Conservation (phyloP, 352 stramenopile genomes). For the Globisporangium acanthophoron region DNA sequence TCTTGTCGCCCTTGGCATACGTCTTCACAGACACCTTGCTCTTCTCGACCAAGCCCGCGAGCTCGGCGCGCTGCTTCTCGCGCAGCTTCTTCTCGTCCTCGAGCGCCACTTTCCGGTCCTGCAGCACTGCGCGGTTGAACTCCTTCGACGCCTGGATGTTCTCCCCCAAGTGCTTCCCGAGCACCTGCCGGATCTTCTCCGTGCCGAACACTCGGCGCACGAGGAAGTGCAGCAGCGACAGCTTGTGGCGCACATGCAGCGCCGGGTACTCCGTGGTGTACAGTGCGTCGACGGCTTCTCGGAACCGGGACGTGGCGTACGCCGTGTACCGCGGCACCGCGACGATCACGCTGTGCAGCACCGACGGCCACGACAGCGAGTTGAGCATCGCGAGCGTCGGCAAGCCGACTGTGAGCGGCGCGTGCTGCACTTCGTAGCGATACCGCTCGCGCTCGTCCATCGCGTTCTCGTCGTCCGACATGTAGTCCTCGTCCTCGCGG, state of each 20-base stretch:
- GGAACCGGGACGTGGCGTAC: constrained; percentile 30
- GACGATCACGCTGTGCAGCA: constrained; percentile 60
- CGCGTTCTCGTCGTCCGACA: constrained; percentile 75
- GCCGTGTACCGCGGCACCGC: constrained; percentile 67
- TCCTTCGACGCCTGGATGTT: constrained; percentile 60
- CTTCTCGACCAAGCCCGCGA: constrained; percentile 39
- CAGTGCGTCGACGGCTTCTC: constrained; percentile 40
- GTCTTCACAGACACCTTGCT: constrained; percentile 55
- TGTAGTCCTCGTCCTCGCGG: constrained; percentile 81
- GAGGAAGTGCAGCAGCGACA: constrained; percentile 67
- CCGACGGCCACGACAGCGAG: constrained; percentile 69
- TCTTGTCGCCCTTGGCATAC: constrained; percentile 58
- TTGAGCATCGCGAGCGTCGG: constrained; percentile 80
- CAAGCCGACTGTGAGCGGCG: constrained; percentile 70
- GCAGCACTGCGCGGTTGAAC: constrained; percentile 59
- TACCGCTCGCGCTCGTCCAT: constrained; percentile 81
- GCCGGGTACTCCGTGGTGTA: constrained; percentile 46
- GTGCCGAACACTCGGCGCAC: constrained; percentile 51
- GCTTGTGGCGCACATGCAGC: constrained; percentile 56
- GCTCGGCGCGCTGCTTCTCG: constrained; percentile 66
- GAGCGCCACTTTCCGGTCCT: constrained; percentile 54
- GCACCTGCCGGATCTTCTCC: constrained; percentile 54
- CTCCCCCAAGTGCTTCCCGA: constrained; percentile 56
- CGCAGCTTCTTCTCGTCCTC: constrained; percentile 81
- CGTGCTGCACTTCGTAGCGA: constrained; percentile 75